Conservation (phyloP, 2,329 filamentous ascomycete genomes). For the Fusarium annulatum region DNA sequence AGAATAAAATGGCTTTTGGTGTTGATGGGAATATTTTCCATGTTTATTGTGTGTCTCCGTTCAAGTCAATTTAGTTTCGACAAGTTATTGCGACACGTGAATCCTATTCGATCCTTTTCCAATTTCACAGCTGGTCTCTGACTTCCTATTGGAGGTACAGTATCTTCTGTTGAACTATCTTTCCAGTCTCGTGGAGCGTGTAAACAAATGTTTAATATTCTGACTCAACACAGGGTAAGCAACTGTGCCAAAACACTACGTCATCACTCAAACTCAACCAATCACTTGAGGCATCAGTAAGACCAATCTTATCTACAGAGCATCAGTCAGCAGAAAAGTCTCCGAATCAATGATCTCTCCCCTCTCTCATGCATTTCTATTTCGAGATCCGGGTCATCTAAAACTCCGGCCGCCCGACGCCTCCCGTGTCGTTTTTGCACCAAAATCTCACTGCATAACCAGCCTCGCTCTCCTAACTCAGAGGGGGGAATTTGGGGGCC, state of each 20-base stretch:
- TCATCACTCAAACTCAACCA: too few species aligned
- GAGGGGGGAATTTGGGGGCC: background rate
- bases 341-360: background rate
- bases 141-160: background rate
- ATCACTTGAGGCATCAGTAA: too few species aligned
- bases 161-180: too few species aligned
- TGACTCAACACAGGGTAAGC: too few species aligned
- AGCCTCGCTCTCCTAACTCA: background rate
- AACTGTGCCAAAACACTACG: too few species aligned
- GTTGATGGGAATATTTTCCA: too few species aligned
- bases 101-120: accelerated
- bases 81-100: too few species aligned
- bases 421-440: background rate
- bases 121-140: accelerated
- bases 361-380: background rate
- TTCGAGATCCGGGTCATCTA: background rate
- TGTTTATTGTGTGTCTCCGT: too few species aligned
- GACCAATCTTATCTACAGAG: background rate
- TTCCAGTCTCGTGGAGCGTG: too few species aligned
- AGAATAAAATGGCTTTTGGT: background rate
- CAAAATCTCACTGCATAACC: background rate
- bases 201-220: too few species aligned
- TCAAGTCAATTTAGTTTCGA: background rate
- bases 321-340: background rate
- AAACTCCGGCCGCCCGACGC: background rate